A percentile compares a stretch with the other conserved stretches of the same genome.
Conservation (phyloP, 2,329 filamentous ascomycete genomes). For the Sporothrix euskadiensis region DNA sequence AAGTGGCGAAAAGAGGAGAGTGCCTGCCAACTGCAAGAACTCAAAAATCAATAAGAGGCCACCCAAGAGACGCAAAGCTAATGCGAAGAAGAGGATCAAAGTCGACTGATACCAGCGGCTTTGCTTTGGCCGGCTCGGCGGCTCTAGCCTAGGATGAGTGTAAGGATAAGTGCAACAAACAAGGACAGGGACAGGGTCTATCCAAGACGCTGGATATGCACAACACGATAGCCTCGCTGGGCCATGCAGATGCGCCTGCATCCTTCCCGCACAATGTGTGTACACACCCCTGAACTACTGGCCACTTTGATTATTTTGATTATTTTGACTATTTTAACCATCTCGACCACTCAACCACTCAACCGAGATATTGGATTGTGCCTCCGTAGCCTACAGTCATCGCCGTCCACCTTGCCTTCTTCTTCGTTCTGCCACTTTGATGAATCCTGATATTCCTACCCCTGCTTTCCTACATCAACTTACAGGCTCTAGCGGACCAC, state of each 20-base stretch:
- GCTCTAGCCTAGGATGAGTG: neutral
- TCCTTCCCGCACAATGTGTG: neutral
- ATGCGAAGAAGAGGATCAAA: neutral
- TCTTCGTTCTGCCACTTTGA: neutral
- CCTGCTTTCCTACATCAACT: neutral
- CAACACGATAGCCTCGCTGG: neutral
- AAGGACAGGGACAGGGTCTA: neutral
- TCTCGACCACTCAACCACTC: neutral
- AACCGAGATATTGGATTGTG: neutral
- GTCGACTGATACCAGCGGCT: neutral
- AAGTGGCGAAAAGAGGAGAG: neutral
- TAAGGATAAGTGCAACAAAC: neutral
- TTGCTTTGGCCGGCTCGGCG: neutral
- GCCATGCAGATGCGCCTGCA: neutral
- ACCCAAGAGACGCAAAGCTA: neutral
- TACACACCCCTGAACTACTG: neutral
- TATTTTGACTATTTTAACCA: neutral
- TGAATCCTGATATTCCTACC: neutral
- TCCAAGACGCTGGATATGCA: neutral
- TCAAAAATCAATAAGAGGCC: neutral
- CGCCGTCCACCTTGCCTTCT: neutral
- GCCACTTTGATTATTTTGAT: too few relatives aligned
- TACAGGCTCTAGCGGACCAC: neutral
- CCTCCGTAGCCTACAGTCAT: neutral
- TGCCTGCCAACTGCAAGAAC: neutral